Evolutionary conservation across 495 filamentous ascomycete genomes (phyloP).

Genomic region (Lophiotrema nucula): DNA sequence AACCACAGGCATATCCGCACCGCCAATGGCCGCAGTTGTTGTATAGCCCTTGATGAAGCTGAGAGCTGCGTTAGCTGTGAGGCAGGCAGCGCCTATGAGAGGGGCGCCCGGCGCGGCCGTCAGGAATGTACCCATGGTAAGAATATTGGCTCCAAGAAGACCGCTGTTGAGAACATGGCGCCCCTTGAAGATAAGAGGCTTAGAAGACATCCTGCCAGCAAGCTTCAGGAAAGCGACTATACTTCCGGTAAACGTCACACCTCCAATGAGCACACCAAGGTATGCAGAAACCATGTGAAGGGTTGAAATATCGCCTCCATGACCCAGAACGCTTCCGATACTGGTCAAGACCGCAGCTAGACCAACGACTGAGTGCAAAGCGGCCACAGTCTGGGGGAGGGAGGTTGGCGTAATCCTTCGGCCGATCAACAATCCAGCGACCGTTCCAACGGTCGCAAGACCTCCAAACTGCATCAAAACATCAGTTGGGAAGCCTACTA

Average conservation of each 20-base stretch:
- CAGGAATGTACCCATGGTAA: constrained; percentile 75
- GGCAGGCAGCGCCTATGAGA: constrained; percentile 67
- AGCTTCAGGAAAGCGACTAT: constrained; percentile 81
- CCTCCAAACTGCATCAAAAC: constrained; percentile 69
- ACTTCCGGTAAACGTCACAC: constrained; percentile 80
- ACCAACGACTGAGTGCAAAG: constrained; percentile 78
- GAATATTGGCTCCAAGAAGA: constrained; percentile 67
- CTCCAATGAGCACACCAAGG: constrained; percentile 72
- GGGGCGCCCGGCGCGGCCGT: constrained; percentile 72
- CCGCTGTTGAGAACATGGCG: constrained; percentile 69
- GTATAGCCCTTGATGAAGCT: constrained; percentile 81
- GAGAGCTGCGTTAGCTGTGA: constrained; percentile 68
- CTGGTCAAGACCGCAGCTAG: constrained; percentile 78
- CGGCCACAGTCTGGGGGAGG: constrained; percentile 78
- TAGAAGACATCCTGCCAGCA: constrained; percentile 72
- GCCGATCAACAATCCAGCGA: constrained; percentile 60
- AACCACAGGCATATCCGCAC: constrained; percentile 84
- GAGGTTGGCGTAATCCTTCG: constrained; percentile 78
- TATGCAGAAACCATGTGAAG: constrained; percentile 78
- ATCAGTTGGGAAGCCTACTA: constrained; percentile 72
- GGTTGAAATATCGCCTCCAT: constrained; percentile 61
- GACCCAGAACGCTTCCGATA: constrained; percentile 74
- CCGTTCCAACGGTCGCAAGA: constrained; percentile 65
- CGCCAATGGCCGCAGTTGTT: constrained; percentile 77
- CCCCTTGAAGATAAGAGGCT: constrained; percentile 64